These are phyloP conservation scores for Fraxinus americana DNA, from an alignment of 257 asterid genomes.

Conservation along the genomic window DNA sequence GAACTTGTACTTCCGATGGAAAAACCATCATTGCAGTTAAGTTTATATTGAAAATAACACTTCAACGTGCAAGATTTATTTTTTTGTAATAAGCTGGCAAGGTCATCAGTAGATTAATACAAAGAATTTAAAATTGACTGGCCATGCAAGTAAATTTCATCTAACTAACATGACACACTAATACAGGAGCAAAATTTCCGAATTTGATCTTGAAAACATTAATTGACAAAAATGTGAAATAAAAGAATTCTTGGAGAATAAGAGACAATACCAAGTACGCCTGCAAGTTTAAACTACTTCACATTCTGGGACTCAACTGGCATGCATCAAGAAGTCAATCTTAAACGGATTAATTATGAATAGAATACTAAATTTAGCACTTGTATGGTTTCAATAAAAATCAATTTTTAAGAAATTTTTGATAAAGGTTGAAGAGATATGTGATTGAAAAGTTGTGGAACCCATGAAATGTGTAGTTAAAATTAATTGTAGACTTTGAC, in stretches of 20 bases:
- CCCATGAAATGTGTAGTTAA: too few relatives aligned
- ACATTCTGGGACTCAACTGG: background rate
- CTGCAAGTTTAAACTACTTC: background rate
- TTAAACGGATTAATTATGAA: background rate
- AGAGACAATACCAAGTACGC: background rate
- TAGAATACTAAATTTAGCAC: slow-evolving; percentile 2
- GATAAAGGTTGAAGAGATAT: too few relatives aligned
- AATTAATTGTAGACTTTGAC: too few relatives aligned
- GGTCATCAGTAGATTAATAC: background rate
- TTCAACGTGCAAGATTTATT: background rate
- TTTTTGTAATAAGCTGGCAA: background rate
- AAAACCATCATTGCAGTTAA: background rate
- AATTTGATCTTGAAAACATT: background rate
- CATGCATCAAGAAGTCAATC: background rate
- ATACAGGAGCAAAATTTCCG: background rate
- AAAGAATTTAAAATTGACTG: background rate
- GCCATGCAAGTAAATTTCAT: background rate
- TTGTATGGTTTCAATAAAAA: too few relatives aligned
- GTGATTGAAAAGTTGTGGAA: too few relatives aligned
- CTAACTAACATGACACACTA: slow-evolving; percentile 1
- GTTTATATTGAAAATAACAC: background rate
- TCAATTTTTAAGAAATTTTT: too few relatives aligned
- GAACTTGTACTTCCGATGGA: background rate
- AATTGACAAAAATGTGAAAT: background rate
- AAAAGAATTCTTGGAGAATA: background rate